phyloP scores from a whole-genome alignment of 352 stramenopile species.

The Globisporangium cederbergense region DNA sequence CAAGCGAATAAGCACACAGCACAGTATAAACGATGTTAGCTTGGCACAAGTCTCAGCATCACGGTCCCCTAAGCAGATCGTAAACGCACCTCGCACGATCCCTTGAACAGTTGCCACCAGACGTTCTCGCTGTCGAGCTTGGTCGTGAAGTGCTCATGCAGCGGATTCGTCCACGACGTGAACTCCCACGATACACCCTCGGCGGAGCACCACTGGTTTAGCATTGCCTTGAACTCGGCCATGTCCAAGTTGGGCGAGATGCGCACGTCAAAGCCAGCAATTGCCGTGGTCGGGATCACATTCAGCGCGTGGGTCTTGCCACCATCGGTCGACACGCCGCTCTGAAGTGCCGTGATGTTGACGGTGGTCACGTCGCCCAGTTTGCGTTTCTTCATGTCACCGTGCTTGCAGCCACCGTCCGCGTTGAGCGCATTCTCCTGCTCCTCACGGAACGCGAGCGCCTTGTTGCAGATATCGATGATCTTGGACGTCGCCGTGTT shows the following conservation, averaged over 20 bases:
- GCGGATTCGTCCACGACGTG: slow-evolving; percentile 24
- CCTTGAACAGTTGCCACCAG: slow-evolving; percentile 42
- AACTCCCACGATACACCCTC: slow-evolving; percentile 80
- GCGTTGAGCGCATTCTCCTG: slow-evolving; percentile 82
- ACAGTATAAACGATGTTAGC: neutral
- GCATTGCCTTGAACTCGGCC: slow-evolving; percentile 75
- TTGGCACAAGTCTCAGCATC: neutral
- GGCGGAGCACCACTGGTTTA: slow-evolving; percentile 87
- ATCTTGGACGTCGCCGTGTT: slow-evolving; percentile 95
- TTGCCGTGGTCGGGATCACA: slow-evolving; percentile 89
- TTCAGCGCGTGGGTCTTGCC: slow-evolving; percentile 89
- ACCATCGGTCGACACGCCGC: slow-evolving; percentile 75
- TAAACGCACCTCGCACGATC: slow-evolving; percentile 24
- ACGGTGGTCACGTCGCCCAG: slow-evolving; percentile 93
- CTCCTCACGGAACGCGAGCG: slow-evolving; percentile 84
- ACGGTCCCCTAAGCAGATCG: neutral
- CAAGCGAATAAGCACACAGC: too few relatives aligned
- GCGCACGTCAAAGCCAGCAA: slow-evolving; percentile 91
- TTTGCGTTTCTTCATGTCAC: slow-evolving; percentile 85
- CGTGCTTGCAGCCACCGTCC: slow-evolving; percentile 86
- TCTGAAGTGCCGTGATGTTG: slow-evolving; percentile 92
- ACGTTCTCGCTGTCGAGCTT: slow-evolving; percentile 40
- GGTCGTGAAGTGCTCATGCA: slow-evolving; percentile 53
- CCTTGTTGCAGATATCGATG: slow-evolving; percentile 85
- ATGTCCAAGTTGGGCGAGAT: slow-evolving; percentile 85